Evolutionary conservation across 495 filamentous ascomycete species (phyloP).

Genomic region (Lineolata rhizophorae): DNA sequence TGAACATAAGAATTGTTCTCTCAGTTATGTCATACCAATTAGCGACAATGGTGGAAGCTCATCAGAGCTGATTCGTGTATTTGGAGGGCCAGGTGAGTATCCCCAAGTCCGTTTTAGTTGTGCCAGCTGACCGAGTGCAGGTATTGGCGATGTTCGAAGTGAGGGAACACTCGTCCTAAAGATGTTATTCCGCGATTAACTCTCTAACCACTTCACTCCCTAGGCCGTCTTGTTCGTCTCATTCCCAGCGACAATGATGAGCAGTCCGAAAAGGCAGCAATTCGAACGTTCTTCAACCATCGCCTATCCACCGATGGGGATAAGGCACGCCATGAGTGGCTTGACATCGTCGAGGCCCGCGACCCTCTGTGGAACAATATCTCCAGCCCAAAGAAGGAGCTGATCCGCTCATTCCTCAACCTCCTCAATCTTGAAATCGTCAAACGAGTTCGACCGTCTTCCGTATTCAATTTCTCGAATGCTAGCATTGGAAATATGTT

Average conservation of each 20-base stretch:
- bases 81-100: constrained; percentile 52
- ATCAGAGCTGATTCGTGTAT: constrained; percentile 76
- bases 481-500: constrained; percentile 92
- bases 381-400: constrained; percentile 65
- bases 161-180: constrained; percentile 15
- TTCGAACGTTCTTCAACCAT: constrained; percentile 69
- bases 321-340: constrained; percentile 48
- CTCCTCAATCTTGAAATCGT: constrained; percentile 75
- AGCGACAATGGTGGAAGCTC: constrained; percentile 88
- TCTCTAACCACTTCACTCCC: not conserved
- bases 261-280: constrained; percentile 42
- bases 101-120: not conserved
- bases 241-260: constrained; percentile 37
- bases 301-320: constrained; percentile 38
- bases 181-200: too few relatives aligned
- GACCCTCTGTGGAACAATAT: constrained; percentile 55
- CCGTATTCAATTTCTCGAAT: constrained; percentile 67
- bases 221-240: constrained; percentile 73
- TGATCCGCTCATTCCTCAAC: constrained; percentile 80
- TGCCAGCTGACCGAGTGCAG: constrained; percentile 5
- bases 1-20: constrained; percentile 37
- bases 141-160: constrained; percentile 85
- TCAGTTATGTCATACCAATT: constrained; percentile 56
- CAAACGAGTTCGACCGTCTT: constrained; percentile 57
- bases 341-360: constrained; percentile 68